phyloP scores from a whole-genome alignment of 2,329 filamentous ascomycete genomes.

The Fusarium sp. region DNA sequence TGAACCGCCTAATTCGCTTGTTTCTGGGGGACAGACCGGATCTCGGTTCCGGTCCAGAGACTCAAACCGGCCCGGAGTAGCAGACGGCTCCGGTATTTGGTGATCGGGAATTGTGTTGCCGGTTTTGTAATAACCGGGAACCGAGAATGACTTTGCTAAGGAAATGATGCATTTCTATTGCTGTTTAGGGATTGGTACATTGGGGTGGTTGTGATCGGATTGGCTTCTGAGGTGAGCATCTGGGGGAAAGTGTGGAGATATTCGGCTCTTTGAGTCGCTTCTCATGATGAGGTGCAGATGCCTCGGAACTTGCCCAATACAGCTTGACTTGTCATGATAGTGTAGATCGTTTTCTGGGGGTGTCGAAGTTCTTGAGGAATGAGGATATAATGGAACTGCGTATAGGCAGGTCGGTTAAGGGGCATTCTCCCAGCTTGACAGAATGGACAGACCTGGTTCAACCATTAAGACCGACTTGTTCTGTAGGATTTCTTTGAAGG shows the following conservation, averaged over 20 bases:
- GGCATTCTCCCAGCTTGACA: neutral
- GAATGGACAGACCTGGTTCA: neutral
- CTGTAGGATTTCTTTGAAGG: neutral
- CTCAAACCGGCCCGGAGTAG: slow-evolving; percentile 4
- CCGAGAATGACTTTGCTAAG: slow-evolving; percentile 21
- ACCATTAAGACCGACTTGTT: neutral
- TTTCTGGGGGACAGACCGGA: slow-evolving; percentile 23
- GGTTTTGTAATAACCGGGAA: slow-evolving; percentile 43
- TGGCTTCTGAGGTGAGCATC: slow-evolving; percentile 8
- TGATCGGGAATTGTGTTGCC: slow-evolving; percentile 21
- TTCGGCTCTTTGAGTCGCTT: neutral
- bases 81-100: slow-evolving; percentile 14
- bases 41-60: slow-evolving; percentile 35
- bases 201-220: neutral
- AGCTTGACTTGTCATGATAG: neutral
- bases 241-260: slow-evolving; percentile 35
- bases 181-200: slow-evolving; percentile 24
- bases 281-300: slow-evolving; percentile 17
- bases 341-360: neutral
- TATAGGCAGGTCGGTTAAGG: neutral
- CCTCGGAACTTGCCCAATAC: neutral
- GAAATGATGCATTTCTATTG: slow-evolving; percentile 13
- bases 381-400: neutral
- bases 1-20: slow-evolving; percentile 7
- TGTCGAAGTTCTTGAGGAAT: neutral